Base-by-base conservation (phyloP, 176 grass and related monocot species). In the Bonia amplexicaulis region DNA sequence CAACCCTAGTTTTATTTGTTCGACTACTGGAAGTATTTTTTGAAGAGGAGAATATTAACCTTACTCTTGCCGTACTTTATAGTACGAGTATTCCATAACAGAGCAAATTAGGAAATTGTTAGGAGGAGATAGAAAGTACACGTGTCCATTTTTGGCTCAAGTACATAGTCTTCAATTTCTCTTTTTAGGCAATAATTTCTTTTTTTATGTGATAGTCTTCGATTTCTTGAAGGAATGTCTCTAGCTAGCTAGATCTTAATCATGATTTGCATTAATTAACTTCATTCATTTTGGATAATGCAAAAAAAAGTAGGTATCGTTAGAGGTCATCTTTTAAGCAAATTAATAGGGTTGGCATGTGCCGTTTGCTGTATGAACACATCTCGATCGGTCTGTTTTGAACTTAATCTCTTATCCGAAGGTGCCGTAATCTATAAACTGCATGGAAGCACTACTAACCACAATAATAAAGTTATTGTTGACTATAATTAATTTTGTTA, bases 311-410 rank as follows among this genome's bases (percentile, higher is more conserved):
- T 26, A 35, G 49, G 6, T 37, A 54, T 16, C 12, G 25, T 37
- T 15, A 17, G 37, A 78, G 74, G 51, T 31, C 65, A 45, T 19
- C 20, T 85, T 73, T 49, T 78, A 61, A 66, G 52, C 53, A 39
- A 71, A 85, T 85, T 85, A 71, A 71, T 26, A 23, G 22, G 41
- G 66, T 26, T 26, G 29, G 65, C 66, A 71, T 61, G 45, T 79
- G 66, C 15, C 22, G 12, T 31, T 71, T 35, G 64, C 73, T 47
- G 17, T 47, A n/a, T 45, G 57, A 74, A 83, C 13, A 66, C 49
- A 80, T 12, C 13, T 55, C 2, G 53, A 59, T 59, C 55, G 9
- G 23, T 59, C n/a, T 61, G 58, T 61, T 61, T 61, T 12, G 10
- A 61, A 12, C 3, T 47, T 31, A 10, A 70, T 8, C 20, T 58